These are phyloP conservation scores for Tolypocladium paradoxum DNA, from an alignment of 2,329 filamentous ascomycete species.

Conservation along the genomic window DNA sequence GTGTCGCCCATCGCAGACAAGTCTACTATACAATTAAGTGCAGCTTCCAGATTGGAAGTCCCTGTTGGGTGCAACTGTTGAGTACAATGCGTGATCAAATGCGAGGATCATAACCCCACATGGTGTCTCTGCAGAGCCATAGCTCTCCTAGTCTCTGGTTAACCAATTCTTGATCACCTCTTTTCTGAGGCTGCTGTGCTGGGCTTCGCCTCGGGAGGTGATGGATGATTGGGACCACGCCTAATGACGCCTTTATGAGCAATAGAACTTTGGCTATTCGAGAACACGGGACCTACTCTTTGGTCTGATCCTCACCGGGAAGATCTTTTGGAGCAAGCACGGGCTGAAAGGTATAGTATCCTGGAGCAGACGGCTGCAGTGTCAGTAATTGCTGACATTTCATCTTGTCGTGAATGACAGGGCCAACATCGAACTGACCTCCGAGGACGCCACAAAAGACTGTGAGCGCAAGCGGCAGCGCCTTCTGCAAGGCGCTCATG, in stretches of 20 bases:
- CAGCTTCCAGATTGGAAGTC: not conserved
- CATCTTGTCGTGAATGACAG: not conserved
- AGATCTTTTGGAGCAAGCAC: constrained; percentile 15
- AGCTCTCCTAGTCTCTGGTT: not conserved
- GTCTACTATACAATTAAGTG: not conserved
- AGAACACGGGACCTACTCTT: not conserved
- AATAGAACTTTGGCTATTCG: not conserved
- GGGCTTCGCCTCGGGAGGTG: not conserved
- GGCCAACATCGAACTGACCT: constrained; percentile 13
- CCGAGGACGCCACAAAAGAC: constrained; percentile 26
- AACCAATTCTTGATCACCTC: not conserved
- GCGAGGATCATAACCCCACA: not conserved
- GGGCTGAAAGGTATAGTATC: constrained; percentile 27
- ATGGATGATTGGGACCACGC: not conserved
- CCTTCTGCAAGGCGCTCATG: constrained; percentile 24
- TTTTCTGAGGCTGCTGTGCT: not conserved
- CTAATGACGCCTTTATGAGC: not conserved
- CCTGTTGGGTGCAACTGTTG: not conserved
- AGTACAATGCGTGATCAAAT: not conserved
- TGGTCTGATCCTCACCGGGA: constrained; percentile 1
- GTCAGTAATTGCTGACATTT: not conserved
- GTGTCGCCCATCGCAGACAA: not conserved
- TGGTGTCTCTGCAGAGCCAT: not conserved
- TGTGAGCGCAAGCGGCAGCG: constrained; percentile 22
- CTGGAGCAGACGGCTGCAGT: constrained; percentile 8